These are phyloP conservation scores for Helianthus tuberosus DNA, from an alignment of 129 eudicot species.

Conservation along the genomic window DNA sequence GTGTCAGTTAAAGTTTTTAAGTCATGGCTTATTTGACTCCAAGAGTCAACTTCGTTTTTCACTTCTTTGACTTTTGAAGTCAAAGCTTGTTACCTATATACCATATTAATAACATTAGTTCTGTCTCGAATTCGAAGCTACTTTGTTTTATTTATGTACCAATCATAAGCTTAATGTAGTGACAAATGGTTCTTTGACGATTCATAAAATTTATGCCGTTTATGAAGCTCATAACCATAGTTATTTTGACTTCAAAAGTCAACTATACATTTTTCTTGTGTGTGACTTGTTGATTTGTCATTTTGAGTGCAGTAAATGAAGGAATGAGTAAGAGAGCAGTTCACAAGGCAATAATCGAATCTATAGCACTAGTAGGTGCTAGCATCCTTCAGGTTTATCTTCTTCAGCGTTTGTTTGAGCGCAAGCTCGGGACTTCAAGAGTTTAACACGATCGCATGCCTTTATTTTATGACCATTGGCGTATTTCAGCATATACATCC, in stretches of 20 bases:
- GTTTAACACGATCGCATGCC: constrained; percentile 40
- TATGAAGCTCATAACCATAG: background rate
- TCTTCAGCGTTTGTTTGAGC: constrained; percentile 70
- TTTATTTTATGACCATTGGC: constrained; percentile 8
- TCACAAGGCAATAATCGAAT: constrained; percentile 82
- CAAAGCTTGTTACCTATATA: background rate
- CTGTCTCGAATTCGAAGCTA: background rate
- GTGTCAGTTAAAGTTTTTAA: constrained; percentile 4
- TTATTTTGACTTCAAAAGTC: constrained; percentile 25
- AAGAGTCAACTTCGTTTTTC: constrained; percentile 11
- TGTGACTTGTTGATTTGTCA: constrained; percentile 15
- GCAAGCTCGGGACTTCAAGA: constrained; percentile 67
- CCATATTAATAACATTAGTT: constrained; percentile 2
- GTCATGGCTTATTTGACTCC: constrained; percentile 14
- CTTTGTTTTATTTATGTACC: background rate
- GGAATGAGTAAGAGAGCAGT: constrained; percentile 78
- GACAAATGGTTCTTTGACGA: background rate
- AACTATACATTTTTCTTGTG: background rate
- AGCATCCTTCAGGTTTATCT: constrained; percentile 81
- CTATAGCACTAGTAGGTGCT: constrained; percentile 68
- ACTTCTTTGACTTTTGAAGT: constrained; percentile 17
- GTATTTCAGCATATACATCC: constrained; percentile 13
- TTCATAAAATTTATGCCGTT: background rate
- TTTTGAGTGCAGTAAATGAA: constrained; percentile 67
- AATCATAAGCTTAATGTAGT: background rate